Evolutionary conservation across 768 basidiomycete genomes (phyloP).

Genomic region (Symmetrospora coprosmae): DNA sequence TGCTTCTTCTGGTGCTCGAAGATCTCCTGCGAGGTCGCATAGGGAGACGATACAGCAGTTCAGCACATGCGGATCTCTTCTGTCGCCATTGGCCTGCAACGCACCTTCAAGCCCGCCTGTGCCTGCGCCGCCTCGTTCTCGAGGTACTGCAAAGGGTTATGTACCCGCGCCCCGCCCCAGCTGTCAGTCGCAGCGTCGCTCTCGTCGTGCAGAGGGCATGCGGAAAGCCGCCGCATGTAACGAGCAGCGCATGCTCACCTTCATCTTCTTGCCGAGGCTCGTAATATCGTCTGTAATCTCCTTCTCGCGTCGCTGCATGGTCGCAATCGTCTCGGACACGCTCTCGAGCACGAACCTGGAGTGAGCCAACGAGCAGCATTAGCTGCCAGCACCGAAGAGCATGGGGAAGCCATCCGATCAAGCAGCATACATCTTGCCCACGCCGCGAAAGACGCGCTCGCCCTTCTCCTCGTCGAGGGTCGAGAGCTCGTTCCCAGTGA

Average conservation of each 20-base stretch:
- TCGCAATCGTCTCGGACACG: conserved; percentile 59
- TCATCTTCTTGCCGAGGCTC: conserved; percentile 71
- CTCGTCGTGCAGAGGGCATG: neutral
- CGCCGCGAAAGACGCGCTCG: conserved; percentile 78
- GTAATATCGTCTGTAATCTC: conserved; percentile 68
- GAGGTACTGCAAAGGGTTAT: conserved; percentile 62
- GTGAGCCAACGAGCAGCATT: too few relatives aligned
- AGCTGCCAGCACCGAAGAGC: too few relatives aligned
- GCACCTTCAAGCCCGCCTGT: conserved; percentile 41
- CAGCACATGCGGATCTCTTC: too few relatives aligned
- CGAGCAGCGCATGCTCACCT: too few relatives aligned
- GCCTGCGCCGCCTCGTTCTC: conserved; percentile 90
- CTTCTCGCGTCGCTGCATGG: conserved; percentile 63
- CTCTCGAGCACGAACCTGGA: conserved; percentile 81
- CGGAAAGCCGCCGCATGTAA: too few relatives aligned
- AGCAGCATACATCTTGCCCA: conserved; percentile 76
- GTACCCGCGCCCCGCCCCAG: conserved; percentile 41
- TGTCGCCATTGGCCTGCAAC: neutral
- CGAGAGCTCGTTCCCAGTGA: conserved; percentile 71
- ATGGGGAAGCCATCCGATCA: too few relatives aligned
- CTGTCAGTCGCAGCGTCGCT: neutral
- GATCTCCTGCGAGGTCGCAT: neutral
- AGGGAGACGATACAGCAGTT: too few relatives aligned
- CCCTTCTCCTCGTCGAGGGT: conserved; percentile 48
- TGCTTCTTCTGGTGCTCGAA: conserved; percentile 3